These are phyloP conservation scores for Phoma sp. DNA, from an alignment of 2,329 filamentous ascomycete genomes.

Conservation along the genomic window DNA sequence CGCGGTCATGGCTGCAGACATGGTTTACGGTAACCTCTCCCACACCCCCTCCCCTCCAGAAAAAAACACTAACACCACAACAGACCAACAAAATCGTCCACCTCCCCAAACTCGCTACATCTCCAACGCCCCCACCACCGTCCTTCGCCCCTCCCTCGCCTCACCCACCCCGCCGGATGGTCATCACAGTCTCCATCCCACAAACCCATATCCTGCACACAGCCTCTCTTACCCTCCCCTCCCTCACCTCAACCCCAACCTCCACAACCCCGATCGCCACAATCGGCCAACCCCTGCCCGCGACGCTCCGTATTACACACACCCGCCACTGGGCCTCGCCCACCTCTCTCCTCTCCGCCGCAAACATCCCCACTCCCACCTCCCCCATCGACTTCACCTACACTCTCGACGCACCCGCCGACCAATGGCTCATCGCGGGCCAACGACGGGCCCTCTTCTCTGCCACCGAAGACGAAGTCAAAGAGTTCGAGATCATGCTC, in stretches of 20 bases:
- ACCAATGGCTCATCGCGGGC: slow-evolving; percentile 85
- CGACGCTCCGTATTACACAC: slow-evolving; percentile 64
- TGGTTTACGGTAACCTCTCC: slow-evolving; percentile 61
- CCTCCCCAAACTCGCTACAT: slow-evolving; percentile 20
- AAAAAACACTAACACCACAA: slow-evolving; percentile 20
- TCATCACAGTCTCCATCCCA: slow-evolving; percentile 89
- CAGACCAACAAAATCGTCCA: slow-evolving; percentile 35
- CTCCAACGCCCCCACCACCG: background rate
- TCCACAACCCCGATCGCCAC: slow-evolving; percentile 52
- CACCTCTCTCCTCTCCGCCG: slow-evolving; percentile 26
- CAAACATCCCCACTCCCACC: slow-evolving; percentile 46
- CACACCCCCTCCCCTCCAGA: no score
- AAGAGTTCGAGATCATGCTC: slow-evolving; percentile 71
- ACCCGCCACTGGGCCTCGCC: slow-evolving; percentile 60
- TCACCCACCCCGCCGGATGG: slow-evolving; percentile 66
- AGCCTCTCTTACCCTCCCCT: slow-evolving; percentile 62
- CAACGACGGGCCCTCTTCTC: slow-evolving; percentile 79
- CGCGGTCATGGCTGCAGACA: slow-evolving; percentile 58
- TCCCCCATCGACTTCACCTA: slow-evolving; percentile 74
- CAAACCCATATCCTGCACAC: slow-evolving; percentile 83
- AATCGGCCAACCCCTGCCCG: slow-evolving; percentile 69
- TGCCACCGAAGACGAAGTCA: slow-evolving; percentile 54
- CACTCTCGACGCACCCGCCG: slow-evolving; percentile 75
- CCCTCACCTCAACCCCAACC: slow-evolving; percentile 49
- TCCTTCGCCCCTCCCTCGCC: slow-evolving; percentile 32